Conservation (phyloP, 768 basidiomycete species). For the Tylopilus sp. region DNA sequence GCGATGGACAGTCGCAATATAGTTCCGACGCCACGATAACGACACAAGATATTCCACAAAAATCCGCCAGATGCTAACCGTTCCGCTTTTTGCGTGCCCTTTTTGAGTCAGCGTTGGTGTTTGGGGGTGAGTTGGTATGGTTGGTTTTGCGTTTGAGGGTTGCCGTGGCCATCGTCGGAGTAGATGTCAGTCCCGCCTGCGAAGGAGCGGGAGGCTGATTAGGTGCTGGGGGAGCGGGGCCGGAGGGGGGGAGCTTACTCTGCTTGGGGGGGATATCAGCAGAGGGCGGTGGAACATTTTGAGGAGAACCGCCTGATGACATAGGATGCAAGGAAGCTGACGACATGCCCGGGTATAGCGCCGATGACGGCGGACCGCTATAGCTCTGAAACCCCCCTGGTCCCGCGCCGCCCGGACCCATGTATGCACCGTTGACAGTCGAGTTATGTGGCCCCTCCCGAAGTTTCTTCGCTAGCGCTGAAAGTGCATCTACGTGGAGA, state of each 20-base stretch:
- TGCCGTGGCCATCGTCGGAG: constrained; percentile 46
- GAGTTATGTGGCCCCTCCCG: constrained; percentile 28
- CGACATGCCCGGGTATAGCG: constrained; percentile 45
- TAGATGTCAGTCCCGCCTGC: constrained; percentile 43
- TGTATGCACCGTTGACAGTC: constrained; percentile 15
- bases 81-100: constrained; percentile 60
- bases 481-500: constrained; percentile 42
- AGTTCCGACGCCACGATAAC: constrained; percentile 28
- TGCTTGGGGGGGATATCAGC: constrained; percentile 60
- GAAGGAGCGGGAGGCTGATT: constrained; percentile 39
- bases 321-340: constrained; percentile 46
- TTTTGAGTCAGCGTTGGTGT: constrained; percentile 41
- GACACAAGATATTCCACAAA: constrained; percentile 35
- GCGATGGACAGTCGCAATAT: constrained; percentile 26
- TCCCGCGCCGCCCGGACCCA: constrained; percentile 20
- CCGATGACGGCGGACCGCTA: constrained; percentile 34
- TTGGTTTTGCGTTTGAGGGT: constrained; percentile 54
- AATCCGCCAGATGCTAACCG: constrained; percentile 36
- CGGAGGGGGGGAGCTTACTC: constrained; percentile 53
- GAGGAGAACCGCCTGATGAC: constrained; percentile 43
- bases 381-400: constrained; percentile 23
- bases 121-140: constrained; percentile 50
- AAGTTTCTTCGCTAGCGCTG: constrained; percentile 37
- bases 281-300: constrained; percentile 45
- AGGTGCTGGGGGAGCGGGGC: constrained; percentile 38